Conservation (phyloP, 176 grass and related monocot genomes). For the maize (Zea mays) region Zm-B73-REFERENCE-NAM-5.0 NC_050102.1:55755501-55756000, state of each 20-base stretch:
- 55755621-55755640: conserved; percentile 68
- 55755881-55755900: conserved; percentile 2
- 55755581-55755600: conserved; percentile 65
- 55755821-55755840: conserved; percentile 57
- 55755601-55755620: conserved; percentile 69
- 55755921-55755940: not conserved
- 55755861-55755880: conserved; percentile 38
- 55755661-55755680: conserved; percentile 53
- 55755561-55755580: conserved; percentile 45
- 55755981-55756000: not conserved
- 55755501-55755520: conserved; percentile 61
- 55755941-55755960: not conserved
- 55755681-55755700: conserved; percentile 47
- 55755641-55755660: conserved; percentile 65
- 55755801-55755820: conserved; percentile 4
- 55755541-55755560: conserved; percentile 63
- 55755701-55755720: conserved; percentile 45
- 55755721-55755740: conserved; percentile 33
- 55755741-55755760: not conserved
- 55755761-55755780: not conserved
- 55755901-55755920: not conserved
- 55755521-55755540: conserved; percentile 85
- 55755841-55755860: conserved; percentile 53
- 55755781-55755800: not conserved
- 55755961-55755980: not conserved